Percentiles rank a stretch among this genome's conserved stretches.
Evolutionary conservation across 129 eudicot genomes (phyloP).

Genomic region (Apium graveolens): DNA sequence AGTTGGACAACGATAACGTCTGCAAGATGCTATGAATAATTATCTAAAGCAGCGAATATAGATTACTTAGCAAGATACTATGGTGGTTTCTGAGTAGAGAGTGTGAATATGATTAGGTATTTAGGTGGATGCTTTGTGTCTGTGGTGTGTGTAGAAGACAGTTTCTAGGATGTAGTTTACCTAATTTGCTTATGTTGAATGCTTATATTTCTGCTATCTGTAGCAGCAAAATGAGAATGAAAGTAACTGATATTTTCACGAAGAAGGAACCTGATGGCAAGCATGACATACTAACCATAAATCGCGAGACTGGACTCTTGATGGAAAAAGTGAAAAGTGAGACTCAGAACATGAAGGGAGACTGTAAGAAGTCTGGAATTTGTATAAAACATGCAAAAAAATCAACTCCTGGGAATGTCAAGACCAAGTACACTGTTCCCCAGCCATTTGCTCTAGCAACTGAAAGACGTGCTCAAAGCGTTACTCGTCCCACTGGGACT

Average conservation of each 20-base stretch:
- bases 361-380: slow-evolving; percentile 12
- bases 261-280: slow-evolving; percentile 22
- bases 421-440: slow-evolving; percentile 55
- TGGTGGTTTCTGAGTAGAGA: background rate
- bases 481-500: slow-evolving; percentile 39
- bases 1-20: too few relatives aligned
- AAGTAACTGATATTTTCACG: slow-evolving; percentile 11
- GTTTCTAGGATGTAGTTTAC: too few relatives aligned
- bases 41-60: too few relatives aligned
- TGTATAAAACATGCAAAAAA: slow-evolving; percentile 23
- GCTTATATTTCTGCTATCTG: background rate
- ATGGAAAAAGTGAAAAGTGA: slow-evolving; percentile 34
- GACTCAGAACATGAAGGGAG: background rate
- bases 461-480: slow-evolving; percentile 64
- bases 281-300: slow-evolving; percentile 16
- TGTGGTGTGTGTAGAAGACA: background rate
- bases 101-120: too few relatives aligned
- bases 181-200: too few relatives aligned
- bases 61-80: background rate
- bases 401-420: slow-evolving; percentile 37
- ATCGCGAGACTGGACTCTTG: slow-evolving; percentile 24
- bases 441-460: slow-evolving; percentile 77
- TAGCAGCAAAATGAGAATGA: slow-evolving; percentile 21
- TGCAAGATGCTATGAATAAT: too few relatives aligned
- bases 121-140: background rate